These are phyloP conservation scores for Quercus lobata DNA, from an alignment of 331 rosid species.

Conservation along the genomic window DNA sequence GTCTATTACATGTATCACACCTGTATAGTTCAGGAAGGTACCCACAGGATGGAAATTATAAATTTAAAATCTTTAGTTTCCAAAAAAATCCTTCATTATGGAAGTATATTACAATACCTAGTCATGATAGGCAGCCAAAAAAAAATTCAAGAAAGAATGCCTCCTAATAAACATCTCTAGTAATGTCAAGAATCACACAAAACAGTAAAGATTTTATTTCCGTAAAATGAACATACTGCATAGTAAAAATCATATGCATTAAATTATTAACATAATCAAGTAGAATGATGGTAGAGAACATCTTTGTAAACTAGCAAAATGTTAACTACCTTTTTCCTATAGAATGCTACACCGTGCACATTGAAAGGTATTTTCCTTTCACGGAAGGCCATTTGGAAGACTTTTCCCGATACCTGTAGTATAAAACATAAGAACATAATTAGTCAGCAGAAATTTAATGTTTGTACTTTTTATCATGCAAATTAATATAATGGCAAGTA, in stretches of 20 bases:
- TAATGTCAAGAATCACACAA: background rate
- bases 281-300: background rate
- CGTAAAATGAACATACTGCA: background rate
- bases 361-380: constrained; percentile 93
- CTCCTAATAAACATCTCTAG: background rate
- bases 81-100: background rate
- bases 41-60: background rate
- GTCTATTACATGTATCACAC: background rate
- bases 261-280: background rate
- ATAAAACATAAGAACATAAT: constrained; percentile 12
- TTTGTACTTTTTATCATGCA: constrained; percentile 13
- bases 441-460: constrained; percentile 1
- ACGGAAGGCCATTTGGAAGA: constrained; percentile 82
- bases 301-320: background rate
- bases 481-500: constrained; percentile 21
- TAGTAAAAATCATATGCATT: background rate
- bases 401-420: constrained; percentile 76
- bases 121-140: background rate
- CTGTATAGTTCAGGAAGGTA: background rate
- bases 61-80: background rate
- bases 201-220: background rate
- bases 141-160: background rate
- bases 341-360: constrained; percentile 88
- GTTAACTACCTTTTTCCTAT: constrained; percentile 72
- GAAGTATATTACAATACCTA: background rate